These are phyloP conservation scores for Pseudogymnoascus verrucosus DNA, from an alignment of 2,329 filamentous ascomycete genomes.

Conservation along the genomic window DNA sequence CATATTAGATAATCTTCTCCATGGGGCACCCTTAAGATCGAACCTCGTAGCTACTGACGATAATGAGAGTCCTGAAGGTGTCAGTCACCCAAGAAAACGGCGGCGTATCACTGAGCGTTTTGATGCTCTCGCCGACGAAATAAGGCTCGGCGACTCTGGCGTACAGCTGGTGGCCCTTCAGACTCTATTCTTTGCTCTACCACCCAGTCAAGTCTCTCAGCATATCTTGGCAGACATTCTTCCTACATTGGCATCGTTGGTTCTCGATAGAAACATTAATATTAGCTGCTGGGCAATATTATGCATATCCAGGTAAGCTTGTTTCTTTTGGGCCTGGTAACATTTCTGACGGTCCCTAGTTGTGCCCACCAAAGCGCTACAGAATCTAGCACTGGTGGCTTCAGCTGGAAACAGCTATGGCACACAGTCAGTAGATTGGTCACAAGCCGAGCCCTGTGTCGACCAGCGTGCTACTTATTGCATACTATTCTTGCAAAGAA, in stretches of 20 bases:
- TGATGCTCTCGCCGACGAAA: slow-evolving; percentile 22
- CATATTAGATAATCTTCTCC: slow-evolving; percentile 22
- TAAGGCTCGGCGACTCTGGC: slow-evolving; percentile 21
- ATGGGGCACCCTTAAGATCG: not conserved
- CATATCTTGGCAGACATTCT: slow-evolving; percentile 42
- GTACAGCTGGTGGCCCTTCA: slow-evolving; percentile 37
- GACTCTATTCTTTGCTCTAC: slow-evolving; percentile 42
- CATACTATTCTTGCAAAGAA: slow-evolving; percentile 56
- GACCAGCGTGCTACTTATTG: slow-evolving; percentile 69
- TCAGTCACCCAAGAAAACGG: slow-evolving; percentile 24
- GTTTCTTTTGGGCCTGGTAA: not conserved
- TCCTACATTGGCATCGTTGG: slow-evolving; percentile 47
- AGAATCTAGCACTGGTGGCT: slow-evolving; percentile 28
- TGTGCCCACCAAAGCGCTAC: slow-evolving; percentile 36
- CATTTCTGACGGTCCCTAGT: slow-evolving; percentile 25
- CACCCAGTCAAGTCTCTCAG: slow-evolving; percentile 19
- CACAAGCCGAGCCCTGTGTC: slow-evolving; percentile 61
- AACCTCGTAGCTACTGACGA: slow-evolving; percentile 8
- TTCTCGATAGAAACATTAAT: slow-evolving; percentile 60
- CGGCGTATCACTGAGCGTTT: slow-evolving; percentile 18
- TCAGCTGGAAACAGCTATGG: slow-evolving; percentile 68
- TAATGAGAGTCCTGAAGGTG: slow-evolving; percentile 11
- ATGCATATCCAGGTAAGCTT: slow-evolving; percentile 64
- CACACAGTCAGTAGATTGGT: slow-evolving; percentile 63
- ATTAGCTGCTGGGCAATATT: slow-evolving; percentile 77